Base-by-base conservation (phyloP, 768 basidiomycete genomes). In the Cystofilobasidium macerans region DNA sequence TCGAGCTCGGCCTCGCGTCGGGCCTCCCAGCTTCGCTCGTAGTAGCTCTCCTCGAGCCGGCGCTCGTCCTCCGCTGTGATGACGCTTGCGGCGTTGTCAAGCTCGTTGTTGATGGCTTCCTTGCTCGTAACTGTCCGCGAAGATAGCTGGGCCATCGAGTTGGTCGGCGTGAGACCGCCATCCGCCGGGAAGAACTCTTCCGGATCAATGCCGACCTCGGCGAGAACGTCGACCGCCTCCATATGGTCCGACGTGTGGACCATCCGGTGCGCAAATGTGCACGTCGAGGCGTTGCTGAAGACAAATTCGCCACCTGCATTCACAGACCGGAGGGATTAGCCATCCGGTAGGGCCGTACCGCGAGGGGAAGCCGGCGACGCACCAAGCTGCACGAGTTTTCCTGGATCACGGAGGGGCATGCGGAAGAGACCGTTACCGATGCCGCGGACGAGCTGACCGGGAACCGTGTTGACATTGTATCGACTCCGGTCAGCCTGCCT, bases 241-340 rank as follows among this genome's bases (percentile, higher is more conserved):
- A 75, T 72, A 59, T 77, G 76, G 64, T 77, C 76, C 71, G 69
- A 54, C 6, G 71, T 75, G 35, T 72, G 75, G 13, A 72, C 73
- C 76, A 77, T 77, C 30, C 76, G 71, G 60, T 76, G 75, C 9
- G 75, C 76, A 62, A 75, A 77, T 11, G 70, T 67, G 57, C 74
- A 75, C n/a, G 69, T 69, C 58, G 69, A 71, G 9, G 74, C 73
- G 4, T 72, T 72, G 1, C 67, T 68, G 13, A 77, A 67, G 20
- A 77, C 69, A 65, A 77, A 77, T 59, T 77, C 76, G 30, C 76
- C 65, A 26, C 57, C 48, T 54, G 38, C 3, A 47, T 12, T 24
- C 43, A 32, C 9, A 40, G 60, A n/a, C n/a, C n/a, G n/a, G n/a
- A n/a, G n/a, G n/a, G n/a, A n/a, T n/a, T n/a, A n/a, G n/a, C n/a